Evolutionary conservation across 495 filamentous ascomycete genomes (phyloP).

Genomic region (Apiosordaria backusii): DNA sequence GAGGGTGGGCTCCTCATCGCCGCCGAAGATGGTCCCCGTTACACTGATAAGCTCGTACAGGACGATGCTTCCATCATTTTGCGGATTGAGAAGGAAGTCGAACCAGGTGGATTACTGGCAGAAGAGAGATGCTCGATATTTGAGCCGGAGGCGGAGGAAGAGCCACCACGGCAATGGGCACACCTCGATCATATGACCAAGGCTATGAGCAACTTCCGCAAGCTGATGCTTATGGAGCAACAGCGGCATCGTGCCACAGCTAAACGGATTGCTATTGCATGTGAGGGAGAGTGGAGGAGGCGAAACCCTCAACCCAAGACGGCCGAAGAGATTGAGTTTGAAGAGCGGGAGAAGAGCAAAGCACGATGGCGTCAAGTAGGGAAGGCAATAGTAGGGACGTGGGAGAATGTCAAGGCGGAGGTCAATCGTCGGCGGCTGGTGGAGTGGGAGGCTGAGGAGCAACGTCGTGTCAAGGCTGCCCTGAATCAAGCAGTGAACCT

Average conservation of each 20-base stretch:
- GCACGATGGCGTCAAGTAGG: conserved; percentile 61
- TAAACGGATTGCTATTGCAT: conserved; percentile 60
- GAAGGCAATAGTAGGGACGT: conserved; percentile 67
- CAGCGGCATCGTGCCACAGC: conserved; percentile 65
- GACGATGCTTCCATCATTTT: conserved; percentile 54
- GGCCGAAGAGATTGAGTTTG: conserved; percentile 61
- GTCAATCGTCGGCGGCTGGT: conserved; percentile 68
- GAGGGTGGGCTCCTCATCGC: conserved; percentile 46
- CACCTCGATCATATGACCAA: conserved; percentile 81
- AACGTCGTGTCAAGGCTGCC: conserved; percentile 73
- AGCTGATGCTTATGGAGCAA: conserved; percentile 71
- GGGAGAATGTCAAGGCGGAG: conserved; percentile 72
- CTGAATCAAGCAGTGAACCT: conserved; percentile 80
- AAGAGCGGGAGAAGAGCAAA: conserved; percentile 50
- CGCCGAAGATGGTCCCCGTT: conserved; percentile 53
- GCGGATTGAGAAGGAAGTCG: conserved; percentile 63
- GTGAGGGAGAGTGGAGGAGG: conserved; percentile 57
- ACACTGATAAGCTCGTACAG: conserved; percentile 48
- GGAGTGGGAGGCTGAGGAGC: conserved; percentile 82
- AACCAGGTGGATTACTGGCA: conserved; percentile 73
- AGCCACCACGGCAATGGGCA: conserved; percentile 72
- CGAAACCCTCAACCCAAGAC: conserved; percentile 69
- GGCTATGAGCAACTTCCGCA: conserved; percentile 76
- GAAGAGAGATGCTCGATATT: conserved; percentile 68
- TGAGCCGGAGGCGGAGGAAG: conserved; percentile 69